Evolutionary conservation across 768 basidiomycete species (phyloP), one percentile per base, ranked within the genome.

Genomic region (Krasilnikovozyma curviuscula): DNA sequence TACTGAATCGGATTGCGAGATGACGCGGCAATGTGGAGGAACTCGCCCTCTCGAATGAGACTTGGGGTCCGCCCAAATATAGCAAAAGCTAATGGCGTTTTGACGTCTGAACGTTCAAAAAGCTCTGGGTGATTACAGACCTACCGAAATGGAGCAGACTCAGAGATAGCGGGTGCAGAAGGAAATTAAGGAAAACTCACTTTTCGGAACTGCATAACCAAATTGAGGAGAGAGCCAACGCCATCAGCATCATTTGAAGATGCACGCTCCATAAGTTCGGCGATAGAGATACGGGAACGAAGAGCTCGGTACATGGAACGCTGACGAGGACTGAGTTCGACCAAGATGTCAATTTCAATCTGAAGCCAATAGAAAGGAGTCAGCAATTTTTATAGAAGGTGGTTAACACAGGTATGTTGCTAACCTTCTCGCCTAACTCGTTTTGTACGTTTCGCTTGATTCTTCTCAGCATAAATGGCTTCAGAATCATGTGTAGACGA

Each of bases 151-250:
- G 37, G 32, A 46, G n/a, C n/a, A n/a, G n/a, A n/a, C n/a, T n/a
- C n/a, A n/a, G n/a, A n/a, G n/a, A n/a, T n/a, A n/a, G n/a, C n/a
- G n/a, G n/a, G n/a, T n/a, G n/a, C n/a, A 3, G 16, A 18, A 35
- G 7, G 25, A 27, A 7, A n/a, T 4, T n/a, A n/a, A 41, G 29
- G 16, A 13, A 23, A 33, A n/a, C 28, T 38, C 24, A 83, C 85
- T 71, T 98, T 98, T 56, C 93, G 79, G 71, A 97, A 97, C 63
- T 98, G 93, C 93, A 98, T 98, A 53, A 98, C 93, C 52, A 98
- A 73, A 65, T 97, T 98, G 91, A 97, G 97, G 52, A 98, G 69
- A 7, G 86, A 84, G 45, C 85, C 78, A 44, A 88, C 85, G 27
- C 83, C 84, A 55, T 88, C 83, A 6, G 77, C 82, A 57, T 91